Base-by-base conservation (phyloP, 1,284 basidiomycete genomes). In the Ceratobasidium sp. region DNA sequence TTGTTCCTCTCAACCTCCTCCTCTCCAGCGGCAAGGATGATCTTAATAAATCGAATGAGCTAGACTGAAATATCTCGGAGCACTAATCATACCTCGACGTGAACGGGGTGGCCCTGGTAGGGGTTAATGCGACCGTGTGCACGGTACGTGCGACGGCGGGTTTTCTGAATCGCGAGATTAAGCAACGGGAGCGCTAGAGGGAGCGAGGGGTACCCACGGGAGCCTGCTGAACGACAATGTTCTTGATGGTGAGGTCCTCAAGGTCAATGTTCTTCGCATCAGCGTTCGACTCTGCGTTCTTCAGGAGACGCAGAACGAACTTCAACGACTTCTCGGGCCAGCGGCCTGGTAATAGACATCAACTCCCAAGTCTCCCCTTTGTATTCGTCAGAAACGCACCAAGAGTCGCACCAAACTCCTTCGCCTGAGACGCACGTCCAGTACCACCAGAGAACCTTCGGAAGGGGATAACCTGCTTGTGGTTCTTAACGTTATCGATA, bases 241-340 rank as follows among this genome's bases (percentile, higher is more conserved):
- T 97, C 86, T 92, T 95, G 86, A 99, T 96, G 79, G 83, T 77
- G 70, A 99, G 89, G 74, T 96, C 94, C 78, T 98, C 96, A 72
- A 92, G 84, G 70, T 95, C 92, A 73, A 99, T 85, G 80, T 91
- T 94, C 87, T 99, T 99, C 77, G 94, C 94, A 77, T 98, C 96
- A 73, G 97, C 97, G 82, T 99, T 99, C 76, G 97, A 91, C 82
- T 99, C 96, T 65, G 97, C 97, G 82, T 99, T 99, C 88, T 99
- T 99, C 76, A 99, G 83, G 70, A 99, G 88, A 75, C 92, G 89
- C 74, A 91, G 87, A 78, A 99, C 89, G 87, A 96, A 98, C 81
- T 92, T 91, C 82, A 98, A 90, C 72, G 96, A 98, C 86, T 99
- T 99, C 85, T 95, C 95, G 80, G 97, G 97, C 97, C 97, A 99